Evolutionary conservation across 1,284 basidiomycete species (phyloP).

Genomic region (Agaricales sp.): DNA sequence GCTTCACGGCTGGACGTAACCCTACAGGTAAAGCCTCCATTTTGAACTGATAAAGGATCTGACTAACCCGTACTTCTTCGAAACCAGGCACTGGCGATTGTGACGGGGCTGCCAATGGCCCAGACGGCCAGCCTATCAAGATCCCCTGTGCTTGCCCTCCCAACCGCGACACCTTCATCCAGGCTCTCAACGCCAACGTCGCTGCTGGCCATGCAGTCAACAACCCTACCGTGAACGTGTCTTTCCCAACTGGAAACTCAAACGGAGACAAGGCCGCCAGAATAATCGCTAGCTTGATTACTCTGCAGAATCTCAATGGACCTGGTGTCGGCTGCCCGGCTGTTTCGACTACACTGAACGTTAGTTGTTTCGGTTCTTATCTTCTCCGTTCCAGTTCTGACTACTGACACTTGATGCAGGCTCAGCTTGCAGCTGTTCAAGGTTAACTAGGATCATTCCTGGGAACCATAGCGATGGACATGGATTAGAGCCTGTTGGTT

Average conservation of each 20-base stretch:
- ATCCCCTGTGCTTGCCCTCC: conserved; percentile 59
- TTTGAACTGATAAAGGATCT: not conserved
- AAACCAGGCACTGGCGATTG: conserved; percentile 38
- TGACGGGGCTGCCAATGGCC: conserved; percentile 41
- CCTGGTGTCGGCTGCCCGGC: conserved; percentile 44
- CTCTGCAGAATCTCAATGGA: conserved; percentile 43
- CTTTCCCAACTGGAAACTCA: conserved; percentile 51
- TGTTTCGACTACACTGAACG: conserved; percentile 35
- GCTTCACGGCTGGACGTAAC: conserved; percentile 9
- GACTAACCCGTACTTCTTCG: not conserved
- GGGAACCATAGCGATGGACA: too few relatives aligned
- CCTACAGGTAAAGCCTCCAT: conserved; percentile 3
- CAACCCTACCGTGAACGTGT: conserved; percentile 42
- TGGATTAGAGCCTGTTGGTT: too few relatives aligned
- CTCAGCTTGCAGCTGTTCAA: not conserved
- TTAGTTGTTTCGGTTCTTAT: too few relatives aligned
- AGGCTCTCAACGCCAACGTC: conserved; percentile 48
- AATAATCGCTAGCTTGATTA: conserved; percentile 36
- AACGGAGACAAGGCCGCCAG: conserved; percentile 40
- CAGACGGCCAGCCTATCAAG: conserved; percentile 39
- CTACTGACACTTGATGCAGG: not conserved
- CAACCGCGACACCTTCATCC: conserved; percentile 35
- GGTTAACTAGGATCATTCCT: too few relatives aligned
- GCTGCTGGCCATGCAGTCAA: conserved; percentile 48
- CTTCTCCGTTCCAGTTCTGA: not conserved